Percentiles rank a stretch among this genome's conserved stretches.
phyloP scores from a whole-genome alignment of 2,329 filamentous ascomycete species.

The Immersiporthe knoxdaviesiana region DNA sequence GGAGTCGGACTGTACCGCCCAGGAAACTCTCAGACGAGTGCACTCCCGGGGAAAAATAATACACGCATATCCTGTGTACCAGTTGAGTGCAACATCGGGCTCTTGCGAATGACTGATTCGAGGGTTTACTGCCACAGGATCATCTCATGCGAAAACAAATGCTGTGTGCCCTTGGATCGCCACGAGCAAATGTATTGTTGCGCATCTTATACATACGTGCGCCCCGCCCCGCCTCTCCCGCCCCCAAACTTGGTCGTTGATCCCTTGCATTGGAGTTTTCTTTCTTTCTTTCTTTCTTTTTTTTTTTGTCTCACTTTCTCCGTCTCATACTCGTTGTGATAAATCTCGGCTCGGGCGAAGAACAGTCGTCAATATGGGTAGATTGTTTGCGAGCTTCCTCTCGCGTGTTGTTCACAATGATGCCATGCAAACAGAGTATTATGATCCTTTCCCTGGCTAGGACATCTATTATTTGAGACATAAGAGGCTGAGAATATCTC shows the following conservation, averaged over 20 bases:
- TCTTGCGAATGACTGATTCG: background rate
- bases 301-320: too few species aligned
- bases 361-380: constrained; percentile 42
- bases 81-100: background rate
- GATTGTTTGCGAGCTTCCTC: constrained; percentile 48
- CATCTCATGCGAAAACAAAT: background rate
- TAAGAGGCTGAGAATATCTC: background rate
- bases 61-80: constrained; percentile 5
- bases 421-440: constrained; percentile 64
- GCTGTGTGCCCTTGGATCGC: background rate
- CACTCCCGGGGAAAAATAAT: constrained; percentile 11
- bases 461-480: background rate
- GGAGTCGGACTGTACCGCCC: background rate
- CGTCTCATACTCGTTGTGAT: background rate
- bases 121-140: background rate
- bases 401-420: constrained; percentile 67
- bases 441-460: background rate
- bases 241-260: background rate
- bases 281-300: too few species aligned
- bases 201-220: background rate
- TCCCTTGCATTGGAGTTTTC: background rate
- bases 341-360: background rate
- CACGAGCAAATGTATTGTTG: background rate
- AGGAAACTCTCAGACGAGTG: constrained; percentile 4
- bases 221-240: too few species aligned